Percentiles rank a stretch among this genome's conserved stretches.
Evolutionary conservation across 2,329 filamentous ascomycete species (phyloP).

Genomic region (Mollisia scopiformis): DNA sequence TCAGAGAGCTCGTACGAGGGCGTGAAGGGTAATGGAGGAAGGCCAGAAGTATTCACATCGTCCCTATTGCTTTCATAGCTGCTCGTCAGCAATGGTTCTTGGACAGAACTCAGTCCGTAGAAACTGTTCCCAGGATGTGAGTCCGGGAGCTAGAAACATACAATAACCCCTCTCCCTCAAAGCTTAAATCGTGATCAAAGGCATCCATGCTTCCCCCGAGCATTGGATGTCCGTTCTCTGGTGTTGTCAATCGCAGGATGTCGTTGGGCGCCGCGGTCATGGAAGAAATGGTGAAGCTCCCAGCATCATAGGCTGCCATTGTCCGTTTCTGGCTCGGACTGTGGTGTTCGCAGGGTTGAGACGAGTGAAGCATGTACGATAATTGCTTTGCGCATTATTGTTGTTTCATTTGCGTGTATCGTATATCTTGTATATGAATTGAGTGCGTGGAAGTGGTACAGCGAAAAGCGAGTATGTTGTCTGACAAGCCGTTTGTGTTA

Average conservation of each 20-base stretch:
- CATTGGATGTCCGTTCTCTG: conserved; percentile 18
- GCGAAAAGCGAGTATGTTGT: not conserved
- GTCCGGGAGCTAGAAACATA: conserved; percentile 20
- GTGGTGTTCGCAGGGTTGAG: conserved; percentile 4
- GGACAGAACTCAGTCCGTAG: not conserved
- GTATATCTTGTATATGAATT: not conserved
- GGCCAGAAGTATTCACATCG: conserved; percentile 37
- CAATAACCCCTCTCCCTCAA: conserved; percentile 33
- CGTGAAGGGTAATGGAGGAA: conserved; percentile 55
- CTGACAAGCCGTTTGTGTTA: conserved; percentile 2
- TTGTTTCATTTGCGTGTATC: conserved; percentile 1
- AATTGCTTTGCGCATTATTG: conserved; percentile 24
- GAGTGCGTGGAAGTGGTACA: not conserved
- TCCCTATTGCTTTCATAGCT: conserved; percentile 36
- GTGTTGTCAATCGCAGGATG: conserved; percentile 31
- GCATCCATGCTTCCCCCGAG: conserved; percentile 28
- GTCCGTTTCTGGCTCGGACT: not conserved
- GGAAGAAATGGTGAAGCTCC: conserved; percentile 16
- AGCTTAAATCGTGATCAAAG: conserved; percentile 34
- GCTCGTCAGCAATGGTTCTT: not conserved
- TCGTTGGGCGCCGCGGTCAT: conserved; percentile 24
- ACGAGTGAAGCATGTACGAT: conserved; percentile 18
- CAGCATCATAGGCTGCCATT: conserved; percentile 21
- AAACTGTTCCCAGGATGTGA: not conserved
- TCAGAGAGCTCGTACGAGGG: conserved; percentile 63